Base-by-base conservation (phyloP, 192 early-diverging fungal species). In the Entomortierella parvispora region DNA sequence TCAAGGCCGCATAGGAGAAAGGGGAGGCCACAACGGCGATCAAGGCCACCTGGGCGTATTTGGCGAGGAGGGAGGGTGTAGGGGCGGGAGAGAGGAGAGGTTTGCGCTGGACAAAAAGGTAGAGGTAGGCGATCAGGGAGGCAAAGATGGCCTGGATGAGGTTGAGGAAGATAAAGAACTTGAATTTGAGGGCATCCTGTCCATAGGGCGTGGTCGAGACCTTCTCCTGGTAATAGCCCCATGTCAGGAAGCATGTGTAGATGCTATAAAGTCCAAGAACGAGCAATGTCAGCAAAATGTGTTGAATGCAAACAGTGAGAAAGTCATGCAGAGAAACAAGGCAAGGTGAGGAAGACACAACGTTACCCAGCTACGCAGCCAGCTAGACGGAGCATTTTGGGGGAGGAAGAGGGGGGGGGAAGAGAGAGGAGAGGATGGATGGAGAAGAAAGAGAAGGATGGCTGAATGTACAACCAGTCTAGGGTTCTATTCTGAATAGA, bases 181-280 rank as follows among this genome's bases (percentile, higher is more conserved):
- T 87, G 88, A 99, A 99, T 58, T 83, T 79, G 52, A 81, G 71
- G 26, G 80, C 81, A 68, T 89, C 84, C 47, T 80, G 84, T 20
- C 89, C 90, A 58, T 99, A 99, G 14, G 85, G 76, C 9, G 87
- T 90, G 17, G 91, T 96, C 0, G 92, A 93, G 33, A 99, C 93
- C 34, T 94, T 87, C 84, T 99, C 96, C 80, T 97, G 97, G 45
- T 93, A 89, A 31, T 96, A 81, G 18, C 94, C 96, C 97, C 97
- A 99, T 20, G 96, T 94, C 68, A 99, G 74, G 71, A 97, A 99
- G 86, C 96, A 98, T 31, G 88, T 80, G 72, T 99, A 99, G 55
- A 99, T 98, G 31, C 97, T 77, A 53, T 22, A 18, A 6, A 15
- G 43, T n/a, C 6, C 23, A 12, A 23, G 22, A 18, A 44, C 1